A percentile compares a stretch with the other conserved stretches of the same genome.
phyloP scores from a whole-genome alignment of 768 basidiomycete genomes.

The Tremella yokohamensis region DNA sequence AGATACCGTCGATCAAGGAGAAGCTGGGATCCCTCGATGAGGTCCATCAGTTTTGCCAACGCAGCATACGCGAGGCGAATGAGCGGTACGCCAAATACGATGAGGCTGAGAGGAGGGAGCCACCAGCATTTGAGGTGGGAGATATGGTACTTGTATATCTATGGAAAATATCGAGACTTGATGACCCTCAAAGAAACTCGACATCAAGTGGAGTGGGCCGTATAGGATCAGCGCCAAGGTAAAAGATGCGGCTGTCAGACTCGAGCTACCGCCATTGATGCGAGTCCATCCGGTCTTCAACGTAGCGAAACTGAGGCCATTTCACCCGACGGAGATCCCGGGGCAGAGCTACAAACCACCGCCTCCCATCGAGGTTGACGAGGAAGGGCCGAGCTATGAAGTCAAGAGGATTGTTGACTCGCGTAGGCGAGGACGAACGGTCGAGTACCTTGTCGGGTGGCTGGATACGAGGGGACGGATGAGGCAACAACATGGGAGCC shows the following conservation, averaged over 20 bases:
- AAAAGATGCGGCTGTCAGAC: background rate
- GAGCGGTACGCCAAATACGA: background rate
- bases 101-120: background rate
- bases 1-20: background rate
- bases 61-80: background rate
- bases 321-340: background rate
- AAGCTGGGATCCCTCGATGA: background rate
- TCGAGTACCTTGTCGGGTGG: background rate
- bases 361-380: background rate
- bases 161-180: background rate
- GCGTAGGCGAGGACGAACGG: background rate
- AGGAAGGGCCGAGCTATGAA: background rate
- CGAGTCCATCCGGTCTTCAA: background rate
- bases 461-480: constrained; percentile 3
- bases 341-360: background rate
- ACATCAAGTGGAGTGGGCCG: background rate
- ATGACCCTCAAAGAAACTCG: background rate
- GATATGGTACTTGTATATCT: background rate
- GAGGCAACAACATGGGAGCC: background rate
- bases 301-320: background rate
- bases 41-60: background rate
- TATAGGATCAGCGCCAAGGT: background rate
- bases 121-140: background rate
- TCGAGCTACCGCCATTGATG: background rate
- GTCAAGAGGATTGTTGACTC: background rate